Evolutionary conservation across 176 grass and related monocot species (phyloP).

Genomic region (Aegilops sharonensis): DNA sequence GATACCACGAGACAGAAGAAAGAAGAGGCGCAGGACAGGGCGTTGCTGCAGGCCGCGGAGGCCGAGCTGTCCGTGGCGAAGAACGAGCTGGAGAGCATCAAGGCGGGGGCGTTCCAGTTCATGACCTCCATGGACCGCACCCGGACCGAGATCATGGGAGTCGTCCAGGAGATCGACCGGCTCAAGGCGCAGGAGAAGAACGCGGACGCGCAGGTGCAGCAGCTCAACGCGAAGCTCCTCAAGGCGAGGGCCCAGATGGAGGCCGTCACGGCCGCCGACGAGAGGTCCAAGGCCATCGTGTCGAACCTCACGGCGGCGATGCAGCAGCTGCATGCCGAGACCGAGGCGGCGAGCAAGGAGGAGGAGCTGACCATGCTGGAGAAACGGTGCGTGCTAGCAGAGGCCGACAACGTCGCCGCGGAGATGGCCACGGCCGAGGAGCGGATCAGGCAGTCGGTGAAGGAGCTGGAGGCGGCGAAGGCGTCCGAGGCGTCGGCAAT

Average conservation of each 20-base stretch:
- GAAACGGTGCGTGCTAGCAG: constrained; percentile 29
- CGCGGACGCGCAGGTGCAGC: constrained; percentile 55
- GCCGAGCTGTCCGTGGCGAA: constrained; percentile 51
- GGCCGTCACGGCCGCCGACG: constrained; percentile 40
- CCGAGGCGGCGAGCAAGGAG: constrained; percentile 49
- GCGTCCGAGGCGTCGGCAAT: constrained; percentile 56
- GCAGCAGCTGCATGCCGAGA: constrained; percentile 60
- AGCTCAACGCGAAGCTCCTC: constrained; percentile 78
- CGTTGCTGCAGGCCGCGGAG: constrained; percentile 41
- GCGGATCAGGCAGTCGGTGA: constrained; percentile 31
- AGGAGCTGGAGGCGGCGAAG: constrained; percentile 66
- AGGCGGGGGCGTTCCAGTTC: constrained; percentile 68
- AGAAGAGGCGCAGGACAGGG: constrained; percentile 22
- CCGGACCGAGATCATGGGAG: constrained; percentile 57
- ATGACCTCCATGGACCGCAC: constrained; percentile 84
- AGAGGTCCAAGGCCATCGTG: constrained; percentile 59
- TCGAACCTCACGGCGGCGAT: constrained; percentile 60
- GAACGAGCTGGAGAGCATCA: constrained; percentile 67
- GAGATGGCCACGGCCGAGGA: constrained; percentile 39
- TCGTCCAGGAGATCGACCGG: constrained; percentile 38
- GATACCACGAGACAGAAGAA: constrained; percentile 26
- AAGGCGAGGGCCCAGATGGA: constrained; percentile 68
- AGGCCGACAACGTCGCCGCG: constrained; percentile 31
- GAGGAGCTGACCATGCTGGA: constrained; percentile 48
- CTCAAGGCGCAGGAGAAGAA: constrained; percentile 60